Base-by-base conservation (phyloP, 2,329 filamentous ascomycete genomes). In the Stenocarpella maydis region DNA sequence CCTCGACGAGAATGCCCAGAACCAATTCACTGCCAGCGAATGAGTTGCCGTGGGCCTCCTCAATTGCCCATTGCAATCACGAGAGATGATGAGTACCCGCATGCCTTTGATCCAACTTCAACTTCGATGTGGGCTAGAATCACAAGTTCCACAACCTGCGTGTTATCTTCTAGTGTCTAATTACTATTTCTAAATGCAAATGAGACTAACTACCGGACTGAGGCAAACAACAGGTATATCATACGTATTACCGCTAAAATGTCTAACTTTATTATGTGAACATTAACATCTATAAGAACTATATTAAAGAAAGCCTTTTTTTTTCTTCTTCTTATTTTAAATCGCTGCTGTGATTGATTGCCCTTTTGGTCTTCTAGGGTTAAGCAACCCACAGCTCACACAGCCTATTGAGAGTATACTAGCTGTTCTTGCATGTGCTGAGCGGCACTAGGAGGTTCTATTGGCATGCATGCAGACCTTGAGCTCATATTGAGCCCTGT, bases 21-120 rank as follows among this genome's bases (percentile, higher is more conserved):
- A 31, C 24, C n/a, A 39, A 10, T 12, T 60, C 26, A 26, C 28
- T 55, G 39, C 41, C n/a, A n/a, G n/a, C n/a, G n/a, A n/a, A 65
- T 55, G 64, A 66, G 39, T 55, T 43, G 64, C 64, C 50, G 64
- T 66, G 64, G 34, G 50, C 50, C 17, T 66, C 37, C 45, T 31
- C 24, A 45, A 24, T 14, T n/a, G 9, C 15, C 28, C 6, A 41
- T 24, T 19, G 28, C 24, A 43, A 47, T 47, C 64, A 50, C 64
- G 55, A 66, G 10, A 66, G 17, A 43, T 66, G 7, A 47, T 1
- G 15, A 53, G 14, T 60, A 60, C 37, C 55, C 55, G 45, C 55
- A 3, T 15, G 4, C n/a, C 39, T 45, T 45, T 24, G 37, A 60
- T 60, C 37, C 21, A n/a, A 60, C 39, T 19, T 45, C 24, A 14